Evolutionary conservation across 2,329 filamentous ascomycete species (phyloP), one percentile per base, ranked within the genome.

Genomic region (Trichoderma polysporum): DNA sequence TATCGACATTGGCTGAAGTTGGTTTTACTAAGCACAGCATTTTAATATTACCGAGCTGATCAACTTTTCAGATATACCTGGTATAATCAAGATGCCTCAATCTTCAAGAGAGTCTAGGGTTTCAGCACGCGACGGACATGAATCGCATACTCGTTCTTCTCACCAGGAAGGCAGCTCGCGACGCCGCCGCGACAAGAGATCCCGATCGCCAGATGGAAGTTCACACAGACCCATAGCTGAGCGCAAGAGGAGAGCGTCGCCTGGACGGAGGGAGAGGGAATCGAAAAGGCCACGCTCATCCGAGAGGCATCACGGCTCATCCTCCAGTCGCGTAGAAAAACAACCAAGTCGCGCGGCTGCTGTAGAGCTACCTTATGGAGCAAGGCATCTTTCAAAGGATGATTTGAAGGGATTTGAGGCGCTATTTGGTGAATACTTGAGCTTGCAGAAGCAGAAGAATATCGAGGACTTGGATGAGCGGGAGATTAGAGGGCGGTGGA

Each of bases 401-500:
- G 91, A 96, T 70, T 82, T 90, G n/a, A 77, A 80, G 1, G 73
- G 79, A 0, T 93, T 92, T 74, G 84, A 85, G 69, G 86, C 90
- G 0, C 82, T 97, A 68, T 92, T 97, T 70, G 91, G 89, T 17
- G 87, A 91, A 56, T 98, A 97, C 73, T 84, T 98, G 29, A 91
- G 94, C 72, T 86, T 97, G 37, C 94, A 98, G 78, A 97, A 97
- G 79, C 84, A 88, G 45, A 84, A 91, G 47, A 80, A 90, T 62
- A 80, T 96, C 1, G 83, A 88, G 19, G 84, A 86, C 10, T 82
- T 98, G 71, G 85, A 88, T 66, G 89, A 92, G 69, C 85, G 86
- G n/a, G 94, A 97, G 76, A 79, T 89, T 0, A 90, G 85, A 70
- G 93, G 94, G 1, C 83, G 94, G 65, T 99, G 94, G 93, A 97